Percentiles rank a stretch among this genome's conserved stretches.
Evolutionary conservation across 305 asterid genomes (phyloP).

Genomic region (Fraxinus velutina): DNA sequence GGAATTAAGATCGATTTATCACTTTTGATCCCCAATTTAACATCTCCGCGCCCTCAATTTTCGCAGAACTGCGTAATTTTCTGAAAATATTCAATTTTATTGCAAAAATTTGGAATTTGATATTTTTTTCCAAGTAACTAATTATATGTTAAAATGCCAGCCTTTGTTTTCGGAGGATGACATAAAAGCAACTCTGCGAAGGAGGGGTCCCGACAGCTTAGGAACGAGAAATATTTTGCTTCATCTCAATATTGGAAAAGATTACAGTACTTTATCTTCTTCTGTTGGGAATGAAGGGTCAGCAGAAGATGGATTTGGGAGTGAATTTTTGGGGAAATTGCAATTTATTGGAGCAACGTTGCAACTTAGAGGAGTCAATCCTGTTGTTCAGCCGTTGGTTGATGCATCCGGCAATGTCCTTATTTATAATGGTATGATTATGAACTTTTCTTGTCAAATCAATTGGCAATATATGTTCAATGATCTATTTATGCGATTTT

Average conservation of each 20-base stretch:
- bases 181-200: conserved; percentile 47
- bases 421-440: conserved; percentile 67
- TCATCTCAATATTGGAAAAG: conserved; percentile 21
- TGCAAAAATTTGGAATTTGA: not conserved
- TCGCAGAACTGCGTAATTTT: conserved; percentile 33
- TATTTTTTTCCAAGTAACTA: not conserved
- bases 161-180: conserved; percentile 49
- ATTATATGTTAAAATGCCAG: conserved; percentile 28
- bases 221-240: conserved; percentile 51
- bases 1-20: conserved; percentile 62
- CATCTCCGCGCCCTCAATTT: conserved; percentile 37
- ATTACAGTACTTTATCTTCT: conserved; percentile 30
- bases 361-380: conserved; percentile 75
- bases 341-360: conserved; percentile 75
- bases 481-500: not conserved
- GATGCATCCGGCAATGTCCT: conserved; percentile 71
- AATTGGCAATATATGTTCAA: not conserved
- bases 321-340: conserved; percentile 36
- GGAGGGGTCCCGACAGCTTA: conserved; percentile 90
- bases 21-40: conserved; percentile 31
- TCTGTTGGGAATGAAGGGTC: conserved; percentile 30
- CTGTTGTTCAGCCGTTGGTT: conserved; percentile 70
- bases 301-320: conserved; percentile 30
- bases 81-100: not conserved
- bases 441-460: not conserved